phyloP scores from a whole-genome alignment of 2,329 filamentous ascomycete species.

The Cladosporium sp. region DNA sequence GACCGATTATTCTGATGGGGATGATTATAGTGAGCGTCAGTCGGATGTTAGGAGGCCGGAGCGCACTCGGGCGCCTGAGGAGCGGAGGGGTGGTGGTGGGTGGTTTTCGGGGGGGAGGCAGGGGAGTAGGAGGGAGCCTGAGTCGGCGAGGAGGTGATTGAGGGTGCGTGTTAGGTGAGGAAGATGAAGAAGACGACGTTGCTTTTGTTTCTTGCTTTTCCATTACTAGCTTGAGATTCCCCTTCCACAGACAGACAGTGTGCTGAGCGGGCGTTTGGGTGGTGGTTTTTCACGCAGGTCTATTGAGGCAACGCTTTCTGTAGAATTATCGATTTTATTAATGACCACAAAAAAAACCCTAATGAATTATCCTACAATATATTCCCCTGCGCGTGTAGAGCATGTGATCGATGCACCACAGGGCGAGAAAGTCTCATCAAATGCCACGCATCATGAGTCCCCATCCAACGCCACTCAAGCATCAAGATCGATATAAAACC shows the following conservation, averaged over 20 bases:
- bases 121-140: not conserved
- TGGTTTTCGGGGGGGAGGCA: not conserved
- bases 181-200: no score
- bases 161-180: not conserved
- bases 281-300: not conserved
- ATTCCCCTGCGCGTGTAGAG: no score
- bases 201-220: not conserved
- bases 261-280: not conserved
- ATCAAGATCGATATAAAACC: constrained; percentile 36
- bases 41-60: constrained; percentile 1
- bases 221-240: not conserved
- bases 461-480: not conserved
- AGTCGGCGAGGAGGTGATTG: constrained; percentile 1
- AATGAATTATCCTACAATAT: no score
- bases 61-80: constrained; percentile 9
- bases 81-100: constrained; percentile 5
- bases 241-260: not conserved
- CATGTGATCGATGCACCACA: no score
- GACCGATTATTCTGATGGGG: not conserved
- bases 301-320: not conserved
- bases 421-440: no score
- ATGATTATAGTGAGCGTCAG: not conserved
- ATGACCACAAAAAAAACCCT: no score
- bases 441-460: no score
- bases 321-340: no score